A percentile compares a stretch with the other conserved stretches of the same genome.
Conservation (phyloP, 164 flowering plant genomes). For the Aristolochia contorta region DNA sequence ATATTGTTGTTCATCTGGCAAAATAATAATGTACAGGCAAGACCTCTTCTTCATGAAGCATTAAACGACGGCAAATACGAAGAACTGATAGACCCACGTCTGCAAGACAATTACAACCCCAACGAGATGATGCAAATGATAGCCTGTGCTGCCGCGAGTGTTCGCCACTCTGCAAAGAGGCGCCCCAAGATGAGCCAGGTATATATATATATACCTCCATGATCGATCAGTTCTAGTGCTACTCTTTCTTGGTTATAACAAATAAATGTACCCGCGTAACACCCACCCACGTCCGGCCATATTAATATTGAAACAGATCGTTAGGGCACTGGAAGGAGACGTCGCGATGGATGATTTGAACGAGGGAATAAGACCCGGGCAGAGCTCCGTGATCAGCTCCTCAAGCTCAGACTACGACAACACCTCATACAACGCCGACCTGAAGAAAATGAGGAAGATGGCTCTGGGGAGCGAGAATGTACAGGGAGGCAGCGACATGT, state of each 20-base stretch:
- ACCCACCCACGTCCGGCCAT: no score
- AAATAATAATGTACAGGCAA: slow-evolving; percentile 44
- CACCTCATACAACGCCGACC: slow-evolving; percentile 39
- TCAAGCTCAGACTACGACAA: slow-evolving; percentile 33
- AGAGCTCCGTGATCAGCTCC: slow-evolving; percentile 21
- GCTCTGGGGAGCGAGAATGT: slow-evolving; percentile 36
- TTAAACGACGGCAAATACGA: slow-evolving; percentile 34
- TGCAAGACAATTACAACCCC: slow-evolving; percentile 32
- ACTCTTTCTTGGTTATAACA: no score
- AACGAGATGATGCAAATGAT: slow-evolving; percentile 61
- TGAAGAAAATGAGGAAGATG: slow-evolving; percentile 49
- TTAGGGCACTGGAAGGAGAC: slow-evolving; percentile 67
- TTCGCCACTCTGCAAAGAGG: slow-evolving; percentile 68
- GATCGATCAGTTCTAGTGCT: no score
- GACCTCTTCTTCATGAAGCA: slow-evolving; percentile 41
- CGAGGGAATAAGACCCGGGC: slow-evolving; percentile 40
- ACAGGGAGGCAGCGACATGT: slow-evolving; percentile 30
- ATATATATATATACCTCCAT: not conserved
- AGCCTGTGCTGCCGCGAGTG: slow-evolving; percentile 63
- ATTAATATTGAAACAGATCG: slow-evolving; percentile 48
- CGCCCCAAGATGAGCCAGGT: slow-evolving; percentile 95
- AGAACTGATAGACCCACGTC: slow-evolving; percentile 42
- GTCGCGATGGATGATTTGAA: slow-evolving; percentile 47
- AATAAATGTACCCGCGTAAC: no score
- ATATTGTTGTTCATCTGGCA: not conserved